A percentile compares a stretch with the other conserved stretches of the same genome.
These are phyloP conservation scores for Neofusicoccum parvum DNA, from an alignment of 2,329 filamentous ascomycete genomes.

Conservation along the genomic window DNA sequence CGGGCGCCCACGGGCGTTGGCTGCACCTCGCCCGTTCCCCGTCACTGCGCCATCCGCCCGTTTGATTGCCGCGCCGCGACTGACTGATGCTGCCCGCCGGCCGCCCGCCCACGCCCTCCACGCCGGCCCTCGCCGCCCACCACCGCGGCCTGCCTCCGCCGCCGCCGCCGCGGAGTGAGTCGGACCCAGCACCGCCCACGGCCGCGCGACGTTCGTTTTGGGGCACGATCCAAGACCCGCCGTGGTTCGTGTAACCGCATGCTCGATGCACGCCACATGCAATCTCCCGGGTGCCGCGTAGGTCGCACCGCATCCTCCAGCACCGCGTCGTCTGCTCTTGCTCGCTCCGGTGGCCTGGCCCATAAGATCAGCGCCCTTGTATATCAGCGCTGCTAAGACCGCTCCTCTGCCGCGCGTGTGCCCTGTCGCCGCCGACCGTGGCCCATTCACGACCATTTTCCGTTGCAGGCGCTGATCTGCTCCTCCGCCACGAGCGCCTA, in stretches of 20 bases:
- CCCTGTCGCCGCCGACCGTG: not conserved
- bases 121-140: not conserved
- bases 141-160: not conserved
- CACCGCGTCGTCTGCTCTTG: not conserved
- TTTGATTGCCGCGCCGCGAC: not conserved
- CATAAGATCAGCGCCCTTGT: not conserved
- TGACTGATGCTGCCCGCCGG: too few relatives aligned
- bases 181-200: not conserved
- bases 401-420: not conserved
- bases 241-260: not conserved
- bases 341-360: too few relatives aligned
- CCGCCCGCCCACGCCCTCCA: not conserved
- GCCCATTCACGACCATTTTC: not conserved
- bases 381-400: not conserved
- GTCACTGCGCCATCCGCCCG: not conserved
- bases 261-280: slow-evolving; percentile 6
- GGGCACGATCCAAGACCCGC: not conserved
- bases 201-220: not conserved
- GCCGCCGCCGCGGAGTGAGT: not conserved
- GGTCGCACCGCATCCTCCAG: not conserved
- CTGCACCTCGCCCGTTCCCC: not conserved
- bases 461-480: not conserved
- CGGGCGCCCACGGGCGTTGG: not conserved
- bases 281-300: slow-evolving; percentile 7
- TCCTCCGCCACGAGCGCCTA: not conserved